phyloP scores from a whole-genome alignment of 176 grass and related monocot genomes.

The Oryza glaberrima region DNA sequence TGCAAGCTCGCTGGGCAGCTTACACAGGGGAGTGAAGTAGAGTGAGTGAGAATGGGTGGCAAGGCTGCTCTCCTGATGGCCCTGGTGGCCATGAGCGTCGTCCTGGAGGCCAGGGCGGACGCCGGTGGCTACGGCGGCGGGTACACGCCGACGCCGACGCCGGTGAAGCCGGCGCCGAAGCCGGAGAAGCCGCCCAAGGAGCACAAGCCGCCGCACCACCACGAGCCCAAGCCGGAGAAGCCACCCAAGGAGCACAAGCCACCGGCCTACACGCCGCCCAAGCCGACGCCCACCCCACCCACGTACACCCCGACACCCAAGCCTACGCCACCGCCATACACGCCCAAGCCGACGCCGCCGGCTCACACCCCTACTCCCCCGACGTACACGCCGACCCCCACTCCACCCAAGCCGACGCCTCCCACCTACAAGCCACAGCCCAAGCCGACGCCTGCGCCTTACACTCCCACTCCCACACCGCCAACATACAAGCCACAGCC shows the following conservation, averaged over 20 bases:
- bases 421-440: background rate
- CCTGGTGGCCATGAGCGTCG: slow-evolving; percentile 63
- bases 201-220: slow-evolving; percentile 24
- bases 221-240: background rate
- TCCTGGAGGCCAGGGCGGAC: slow-evolving; percentile 49
- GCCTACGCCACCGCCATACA: background rate
- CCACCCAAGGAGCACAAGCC: slow-evolving; percentile 25
- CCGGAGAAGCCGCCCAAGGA: slow-evolving; percentile 51
- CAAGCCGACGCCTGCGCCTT: background rate
- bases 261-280: background rate
- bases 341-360: background rate
- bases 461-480: background rate
- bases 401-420: background rate
- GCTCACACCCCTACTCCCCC: background rate
- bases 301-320: background rate
- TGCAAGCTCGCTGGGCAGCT: background rate
- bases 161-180: slow-evolving; percentile 20
- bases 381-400: background rate
- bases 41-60: slow-evolving; percentile 41
- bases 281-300: background rate
- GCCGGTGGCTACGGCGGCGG: slow-evolving; percentile 41
- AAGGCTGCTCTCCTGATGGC: slow-evolving; percentile 53
- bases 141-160: slow-evolving; percentile 36
- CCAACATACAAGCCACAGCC: background rate
- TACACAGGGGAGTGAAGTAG: background rate